Conservation (phyloP, 805 yeast species). For the Teunomyces panamensis region DNA sequence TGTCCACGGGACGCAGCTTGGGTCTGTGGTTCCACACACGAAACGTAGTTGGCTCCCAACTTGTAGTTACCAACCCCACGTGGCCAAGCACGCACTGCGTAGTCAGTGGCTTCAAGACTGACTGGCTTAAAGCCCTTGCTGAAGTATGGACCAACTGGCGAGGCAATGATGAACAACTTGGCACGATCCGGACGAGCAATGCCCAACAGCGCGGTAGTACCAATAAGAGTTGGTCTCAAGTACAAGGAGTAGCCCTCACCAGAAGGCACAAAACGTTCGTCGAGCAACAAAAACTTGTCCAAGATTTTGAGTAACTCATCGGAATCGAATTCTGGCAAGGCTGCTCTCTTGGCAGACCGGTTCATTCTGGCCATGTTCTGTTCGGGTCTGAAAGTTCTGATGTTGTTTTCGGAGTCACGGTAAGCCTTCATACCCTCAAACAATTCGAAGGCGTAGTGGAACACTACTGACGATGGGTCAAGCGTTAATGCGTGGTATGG, state of each 20-base stretch:
- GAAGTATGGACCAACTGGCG: slow-evolving; percentile 37
- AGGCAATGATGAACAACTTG: slow-evolving; percentile 23
- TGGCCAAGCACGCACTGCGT: slow-evolving; percentile 98
- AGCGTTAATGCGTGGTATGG: slow-evolving; percentile 26
- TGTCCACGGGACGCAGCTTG: slow-evolving; percentile 88
- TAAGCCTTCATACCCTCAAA: slow-evolving; percentile 32
- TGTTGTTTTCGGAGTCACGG: slow-evolving; percentile 19
- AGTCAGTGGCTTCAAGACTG: slow-evolving; percentile 87
- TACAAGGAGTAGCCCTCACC: slow-evolving; percentile 28
- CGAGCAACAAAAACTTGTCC: slow-evolving; percentile 19
- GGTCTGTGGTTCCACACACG: slow-evolving; percentile 85
- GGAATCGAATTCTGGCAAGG: slow-evolving; percentile 25
- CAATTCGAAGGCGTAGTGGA: slow-evolving; percentile 29
- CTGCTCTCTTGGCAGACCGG: slow-evolving; percentile 22
- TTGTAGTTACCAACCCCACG: slow-evolving; percentile 96
- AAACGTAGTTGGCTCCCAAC: slow-evolving; percentile 97
- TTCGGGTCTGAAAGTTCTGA: slow-evolving; percentile 25
- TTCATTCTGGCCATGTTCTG: slow-evolving; percentile 28
- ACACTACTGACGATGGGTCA: slow-evolving; percentile 25
- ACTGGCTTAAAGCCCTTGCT: slow-evolving; percentile 97
- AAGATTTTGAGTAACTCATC: slow-evolving; percentile 25
- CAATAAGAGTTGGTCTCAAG: slow-evolving; percentile 28
- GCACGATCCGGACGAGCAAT: slow-evolving; percentile 22
- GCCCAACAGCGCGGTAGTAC: slow-evolving; percentile 24
- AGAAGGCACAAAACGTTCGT: slow-evolving; percentile 22